These are phyloP conservation scores for Boletus vinaceobasis DNA, from an alignment of 768 basidiomycete genomes.

Conservation along the genomic window DNA sequence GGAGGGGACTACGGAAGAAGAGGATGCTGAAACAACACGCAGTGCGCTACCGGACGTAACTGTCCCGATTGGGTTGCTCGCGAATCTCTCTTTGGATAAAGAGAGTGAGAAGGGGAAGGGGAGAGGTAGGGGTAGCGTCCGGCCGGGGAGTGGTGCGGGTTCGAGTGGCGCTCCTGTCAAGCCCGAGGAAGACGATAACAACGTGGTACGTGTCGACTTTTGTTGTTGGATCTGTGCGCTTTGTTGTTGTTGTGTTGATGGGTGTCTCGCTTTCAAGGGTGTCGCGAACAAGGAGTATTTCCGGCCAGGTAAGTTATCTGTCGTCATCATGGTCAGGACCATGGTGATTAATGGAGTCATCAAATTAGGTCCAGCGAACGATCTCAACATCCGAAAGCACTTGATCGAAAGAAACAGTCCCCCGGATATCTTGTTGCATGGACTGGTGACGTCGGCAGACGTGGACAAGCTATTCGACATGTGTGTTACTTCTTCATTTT, in stretches of 20 bases:
- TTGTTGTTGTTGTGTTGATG: slow-evolving; percentile 11
- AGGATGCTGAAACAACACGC: slow-evolving; percentile 45
- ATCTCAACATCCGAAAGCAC: slow-evolving; percentile 64
- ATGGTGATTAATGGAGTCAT: neutral
- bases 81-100: slow-evolving; percentile 64
- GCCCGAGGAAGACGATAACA: slow-evolving; percentile 57
- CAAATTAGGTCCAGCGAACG: slow-evolving; percentile 60
- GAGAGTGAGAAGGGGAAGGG: slow-evolving; percentile 42
- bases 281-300: slow-evolving; percentile 81
- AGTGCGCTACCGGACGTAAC: slow-evolving; percentile 62
- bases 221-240: neutral
- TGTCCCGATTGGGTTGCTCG: slow-evolving; percentile 74
- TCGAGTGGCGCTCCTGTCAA: slow-evolving; percentile 7
- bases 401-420: slow-evolving; percentile 77
- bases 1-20: slow-evolving; percentile 32
- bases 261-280: slow-evolving; percentile 43
- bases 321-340: neutral
- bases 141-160: slow-evolving; percentile 23
- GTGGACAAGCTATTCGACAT: slow-evolving; percentile 84
- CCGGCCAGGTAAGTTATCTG: slow-evolving; percentile 54
- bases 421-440: slow-evolving; percentile 79
- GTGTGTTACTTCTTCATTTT: slow-evolving; percentile 39
- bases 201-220: slow-evolving; percentile 44
- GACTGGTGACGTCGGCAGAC: slow-evolving; percentile 71
- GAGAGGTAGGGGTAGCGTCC: slow-evolving; percentile 35